Evolutionary conservation across 2,329 filamentous ascomycete genomes (phyloP).

Genomic region (Gliomastix tumulicola): DNA sequence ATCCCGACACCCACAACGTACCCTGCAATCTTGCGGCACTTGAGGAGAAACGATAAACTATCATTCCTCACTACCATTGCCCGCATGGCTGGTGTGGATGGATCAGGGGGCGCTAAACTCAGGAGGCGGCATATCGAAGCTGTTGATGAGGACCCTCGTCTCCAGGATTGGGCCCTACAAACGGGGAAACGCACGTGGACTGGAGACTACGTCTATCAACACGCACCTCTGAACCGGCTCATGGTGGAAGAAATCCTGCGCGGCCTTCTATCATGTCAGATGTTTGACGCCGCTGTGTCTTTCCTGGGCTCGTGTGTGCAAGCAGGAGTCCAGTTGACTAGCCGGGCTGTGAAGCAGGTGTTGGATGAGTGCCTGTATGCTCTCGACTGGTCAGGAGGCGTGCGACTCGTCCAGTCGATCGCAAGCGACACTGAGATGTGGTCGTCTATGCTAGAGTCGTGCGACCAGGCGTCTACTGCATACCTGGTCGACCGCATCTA

Average conservation of each 20-base stretch:
- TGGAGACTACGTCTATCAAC: conserved; percentile 30
- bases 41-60: conserved; percentile 14
- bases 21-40: conserved; percentile 40
- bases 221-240: conserved; percentile 25
- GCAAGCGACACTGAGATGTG: conserved; percentile 14
- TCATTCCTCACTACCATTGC: conserved; percentile 38
- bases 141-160: conserved; percentile 13
- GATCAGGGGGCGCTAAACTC: conserved; percentile 28
- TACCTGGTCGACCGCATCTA: conserved; percentile 22
- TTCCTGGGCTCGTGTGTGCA: conserved; percentile 32
- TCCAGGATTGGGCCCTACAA: conserved; percentile 19
- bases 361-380: conserved; percentile 32
- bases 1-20: conserved; percentile 41
- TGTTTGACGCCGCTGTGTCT: conserved; percentile 33
- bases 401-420: conserved; percentile 20
- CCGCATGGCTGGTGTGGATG: conserved; percentile 36
- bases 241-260: conserved; percentile 38
- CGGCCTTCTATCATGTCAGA: conserved; percentile 39
- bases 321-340: conserved; percentile 21
- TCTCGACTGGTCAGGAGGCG: conserved; percentile 29
- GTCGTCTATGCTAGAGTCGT: conserved; percentile 11
- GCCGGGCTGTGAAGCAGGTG: conserved; percentile 22
- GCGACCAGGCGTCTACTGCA: conserved; percentile 9
- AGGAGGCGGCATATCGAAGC: conserved; percentile 24
- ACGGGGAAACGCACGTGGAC: conserved; percentile 13